These are phyloP conservation scores for Eutypella sp. DNA, from an alignment of 2,329 filamentous ascomycete genomes.

Conservation along the genomic window DNA sequence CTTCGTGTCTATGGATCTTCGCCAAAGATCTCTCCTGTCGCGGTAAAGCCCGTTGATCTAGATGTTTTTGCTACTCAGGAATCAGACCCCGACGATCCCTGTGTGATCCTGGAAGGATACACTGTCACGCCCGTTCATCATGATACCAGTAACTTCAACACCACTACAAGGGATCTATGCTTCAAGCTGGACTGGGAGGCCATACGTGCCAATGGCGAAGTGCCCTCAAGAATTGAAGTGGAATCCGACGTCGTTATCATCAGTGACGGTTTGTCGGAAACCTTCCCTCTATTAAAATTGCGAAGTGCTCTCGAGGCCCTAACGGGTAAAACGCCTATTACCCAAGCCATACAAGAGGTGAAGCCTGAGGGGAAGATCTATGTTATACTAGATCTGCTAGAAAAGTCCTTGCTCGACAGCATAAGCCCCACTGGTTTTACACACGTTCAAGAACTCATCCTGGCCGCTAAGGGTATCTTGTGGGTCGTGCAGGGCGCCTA, in stretches of 20 bases:
- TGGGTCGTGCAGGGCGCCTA: constrained; percentile 34
- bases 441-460: constrained; percentile 23
- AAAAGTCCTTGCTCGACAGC: constrained; percentile 36
- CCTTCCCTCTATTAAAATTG: constrained; percentile 28
- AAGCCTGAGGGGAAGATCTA: constrained; percentile 31
- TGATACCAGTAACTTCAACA: constrained; percentile 20
- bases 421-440: constrained; percentile 36
- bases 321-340: constrained; percentile 28
- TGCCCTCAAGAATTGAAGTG: constrained; percentile 13
- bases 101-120: constrained; percentile 32
- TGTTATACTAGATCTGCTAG: constrained; percentile 40
- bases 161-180: constrained; percentile 35
- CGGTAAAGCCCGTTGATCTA: constrained; percentile 2
- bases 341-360: constrained; percentile 24
- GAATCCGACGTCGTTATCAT: constrained; percentile 35
- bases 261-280: constrained; percentile 26
- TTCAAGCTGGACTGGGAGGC: constrained; percentile 42
- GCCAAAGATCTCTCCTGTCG: constrained; percentile 28
- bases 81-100: constrained; percentile 11
- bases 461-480: constrained; percentile 24
- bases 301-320: constrained; percentile 25
- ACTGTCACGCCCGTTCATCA: constrained; percentile 35
- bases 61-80: not conserved
- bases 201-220: constrained; percentile 17
- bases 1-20: constrained; percentile 29